Evolutionary conservation across 805 yeast genomes (phyloP), one percentile per base, ranked within the genome.

Genomic region (Schizosaccharomyces octosporus): DNA sequence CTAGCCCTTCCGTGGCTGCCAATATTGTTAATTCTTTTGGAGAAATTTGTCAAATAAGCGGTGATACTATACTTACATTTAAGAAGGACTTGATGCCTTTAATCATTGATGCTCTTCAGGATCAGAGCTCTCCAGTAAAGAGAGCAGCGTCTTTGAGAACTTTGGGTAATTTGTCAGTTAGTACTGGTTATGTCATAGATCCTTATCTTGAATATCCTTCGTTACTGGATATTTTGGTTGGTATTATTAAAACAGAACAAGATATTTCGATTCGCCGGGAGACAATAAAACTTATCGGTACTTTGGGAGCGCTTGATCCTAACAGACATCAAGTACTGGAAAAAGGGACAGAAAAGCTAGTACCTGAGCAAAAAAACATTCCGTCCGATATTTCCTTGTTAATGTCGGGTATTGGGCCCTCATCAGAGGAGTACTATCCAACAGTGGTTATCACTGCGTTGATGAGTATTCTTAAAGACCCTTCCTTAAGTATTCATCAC

Each of bases 301-400:
- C 89, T 42, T 74, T 93, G 54, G 99, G 99, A 64, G 98, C 98
- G 0, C 74, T 93, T 59, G 98, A 93, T 71, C 99, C 99, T 0
- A 93, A 90, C 69, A 89, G 87, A 68, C 94, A 88, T 66, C 81
- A 95, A 62, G 95, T 87, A 66, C 86, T 89, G 9, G 97, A 89
- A 69, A 82, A 86, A 62, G 77, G 84, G 0, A 81, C 78, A 58
- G 69, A 73, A n/a, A 70, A 68, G 32, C 67, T 66, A 31, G 63
- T 66, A 1, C 67, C 75, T 65, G 94, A 86, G 65, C 90, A 86
- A 64, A 85, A 85, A 67, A 87, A 90, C 1, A 93, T 95, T 2
- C 84, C 97, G 0, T 81, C 88, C 5, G 98, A 93, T 67, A 85
- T 90, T 65, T 87, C 90, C 5, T 74, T 93, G 29, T 75, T 93